Evolutionary conservation across 2,329 filamentous ascomycete genomes (phyloP), one percentile per base, ranked within the genome.

Genomic region (Clonostachys chloroleuca): DNA sequence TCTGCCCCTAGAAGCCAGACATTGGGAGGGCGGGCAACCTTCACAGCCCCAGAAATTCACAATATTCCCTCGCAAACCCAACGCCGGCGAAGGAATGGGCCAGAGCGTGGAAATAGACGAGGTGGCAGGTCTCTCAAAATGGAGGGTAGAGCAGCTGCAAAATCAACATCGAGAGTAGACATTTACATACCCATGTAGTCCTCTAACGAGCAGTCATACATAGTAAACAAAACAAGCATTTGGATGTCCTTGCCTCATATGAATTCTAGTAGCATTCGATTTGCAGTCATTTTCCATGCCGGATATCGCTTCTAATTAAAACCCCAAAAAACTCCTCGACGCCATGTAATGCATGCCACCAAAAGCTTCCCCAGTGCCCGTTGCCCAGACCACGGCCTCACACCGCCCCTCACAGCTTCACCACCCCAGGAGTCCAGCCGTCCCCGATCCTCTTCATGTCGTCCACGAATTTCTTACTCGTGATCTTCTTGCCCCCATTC

Each of bases 391-490:
- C 24, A 30, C 8, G 24, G 8, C 9, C 24, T 9, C n/a, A 42
- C 20, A 33, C 24, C 24, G 24, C 16, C 49, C 35, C 30, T 76
- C 63, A 89, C 49, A 88, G 65, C 50, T 56, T 78, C 50, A 74
- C 73, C 44, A 87, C 73, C 9, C 90, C 90, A 1, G 91, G 89
- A 48, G 78, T 80, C 92, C 94, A 99, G 2, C 70, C 70, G 60
- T 92, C 87, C 34, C 91, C 94, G 64, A 99, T 94, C 55, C 86
- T 77, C 63, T 86, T 83, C 63, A 99, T 85, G 59, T 96, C 91
- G 14, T 83, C 80, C 44, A 83, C 78, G 65, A 99, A 99, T 62
- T 74, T 83, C 56, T 78, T 81, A 65, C 91, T 96, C 45, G 82
- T 87, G 54, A 97, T 96, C 61, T 85, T 84, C 63, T 83, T 79